Evolutionary conservation across 139 green algal species (phyloP).

Genomic region (Tetraselmis striata): DNA sequence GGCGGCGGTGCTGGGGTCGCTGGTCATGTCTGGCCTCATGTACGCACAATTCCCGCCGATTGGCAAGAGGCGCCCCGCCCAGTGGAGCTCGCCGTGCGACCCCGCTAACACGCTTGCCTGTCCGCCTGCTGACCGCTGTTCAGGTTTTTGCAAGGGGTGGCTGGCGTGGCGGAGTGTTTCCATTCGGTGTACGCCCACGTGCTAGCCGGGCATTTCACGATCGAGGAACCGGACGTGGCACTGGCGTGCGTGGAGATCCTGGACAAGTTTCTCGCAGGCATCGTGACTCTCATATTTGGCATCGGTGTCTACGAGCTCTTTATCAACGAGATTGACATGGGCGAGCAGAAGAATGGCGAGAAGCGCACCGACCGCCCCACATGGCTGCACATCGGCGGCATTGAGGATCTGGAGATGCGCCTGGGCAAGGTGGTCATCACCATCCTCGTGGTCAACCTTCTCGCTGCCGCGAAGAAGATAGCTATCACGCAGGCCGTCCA

Average conservation of each 20-base stretch:
- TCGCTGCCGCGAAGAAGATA: background rate
- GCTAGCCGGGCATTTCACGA: background rate
- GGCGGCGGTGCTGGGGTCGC: background rate
- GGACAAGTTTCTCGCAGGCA: slow-evolving; percentile 4
- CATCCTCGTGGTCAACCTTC: background rate
- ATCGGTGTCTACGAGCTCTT: slow-evolving; percentile 7
- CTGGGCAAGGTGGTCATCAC: slow-evolving; percentile 9
- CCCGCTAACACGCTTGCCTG: background rate
- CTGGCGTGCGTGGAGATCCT: background rate
- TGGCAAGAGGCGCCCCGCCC: no score
- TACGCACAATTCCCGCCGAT: no score
- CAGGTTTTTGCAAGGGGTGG: background rate
- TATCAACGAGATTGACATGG: slow-evolving; percentile 1
- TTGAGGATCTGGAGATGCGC: slow-evolving; percentile 5
- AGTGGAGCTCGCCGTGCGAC: no score
- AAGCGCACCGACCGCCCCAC: background rate
- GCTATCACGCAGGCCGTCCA: background rate
- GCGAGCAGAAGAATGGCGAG: background rate
- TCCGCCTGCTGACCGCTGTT: background rate
- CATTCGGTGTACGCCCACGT: background rate
- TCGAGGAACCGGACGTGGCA: background rate
- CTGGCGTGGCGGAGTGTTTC: background rate
- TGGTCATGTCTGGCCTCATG: background rate
- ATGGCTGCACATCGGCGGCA: background rate
- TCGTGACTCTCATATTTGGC: slow-evolving; percentile 9